Conservation (phyloP, 2,329 filamentous ascomycete species). For the Penicillium rolfsii region DNA sequence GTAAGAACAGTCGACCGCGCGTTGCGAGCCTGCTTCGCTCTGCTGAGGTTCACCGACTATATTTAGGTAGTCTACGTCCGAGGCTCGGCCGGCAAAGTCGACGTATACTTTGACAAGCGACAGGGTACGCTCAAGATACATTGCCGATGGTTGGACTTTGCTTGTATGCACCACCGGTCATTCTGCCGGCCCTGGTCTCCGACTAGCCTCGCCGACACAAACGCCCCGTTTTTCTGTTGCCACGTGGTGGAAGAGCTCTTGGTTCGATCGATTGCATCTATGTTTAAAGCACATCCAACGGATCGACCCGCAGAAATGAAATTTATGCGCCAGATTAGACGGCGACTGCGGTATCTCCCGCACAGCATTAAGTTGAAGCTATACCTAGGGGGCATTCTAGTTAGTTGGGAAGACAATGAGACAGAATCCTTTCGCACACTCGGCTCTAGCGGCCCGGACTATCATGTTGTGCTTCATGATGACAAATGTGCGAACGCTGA, state of each 20-base stretch:
- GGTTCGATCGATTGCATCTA: background rate
- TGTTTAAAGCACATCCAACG: background rate
- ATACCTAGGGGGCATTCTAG: background rate
- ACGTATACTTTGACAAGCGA: background rate
- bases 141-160: background rate
- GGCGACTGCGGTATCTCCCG: background rate
- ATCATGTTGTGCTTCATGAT: background rate
- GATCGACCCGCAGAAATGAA: background rate
- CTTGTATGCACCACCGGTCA: background rate
- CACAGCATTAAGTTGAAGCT: background rate
- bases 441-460: background rate
- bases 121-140: background rate
- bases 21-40: background rate
- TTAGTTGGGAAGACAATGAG: background rate
- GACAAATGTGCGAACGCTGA: background rate
- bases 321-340: background rate
- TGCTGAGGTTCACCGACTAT: too few species aligned
- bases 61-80: background rate
- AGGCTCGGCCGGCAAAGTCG: constrained; percentile 1
- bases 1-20: background rate
- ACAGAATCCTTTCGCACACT: background rate
- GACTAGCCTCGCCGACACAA: background rate
- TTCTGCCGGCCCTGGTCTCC: background rate
- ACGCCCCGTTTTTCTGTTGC: background rate
- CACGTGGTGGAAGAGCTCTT: background rate